Base-by-base conservation (phyloP, 495 filamentous ascomycete species). In the Neohortaea acidophila region DNA sequence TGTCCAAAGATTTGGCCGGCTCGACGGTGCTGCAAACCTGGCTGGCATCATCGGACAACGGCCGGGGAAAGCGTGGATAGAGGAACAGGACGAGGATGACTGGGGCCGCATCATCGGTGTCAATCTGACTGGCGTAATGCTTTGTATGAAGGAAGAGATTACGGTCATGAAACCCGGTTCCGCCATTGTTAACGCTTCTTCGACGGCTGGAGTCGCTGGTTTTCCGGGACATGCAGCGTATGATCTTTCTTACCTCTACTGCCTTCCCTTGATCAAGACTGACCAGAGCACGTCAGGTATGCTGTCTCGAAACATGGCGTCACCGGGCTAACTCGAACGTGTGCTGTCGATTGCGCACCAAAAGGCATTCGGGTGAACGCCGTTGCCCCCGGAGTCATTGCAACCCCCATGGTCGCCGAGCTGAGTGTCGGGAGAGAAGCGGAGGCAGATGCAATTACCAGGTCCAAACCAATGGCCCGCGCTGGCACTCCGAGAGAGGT, bases 291-390 rank as follows among this genome's bases (percentile, higher is more conserved):
- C 32, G n/a, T n/a, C n/a, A n/a, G n/a, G n/a, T n/a, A n/a, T n/a
- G n/a, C n/a, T n/a, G n/a, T n/a, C 3, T 62, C 58, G 0, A 74
- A 75, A 48, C 63, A 64, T 6, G 68, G 65, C 10, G 64, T 80
- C 26, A 55, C 75, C 28, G 75, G 72, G 12, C 51, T 80, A 47
- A 75, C 70, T 9, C 66, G 56, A 44, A 58, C 59, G 8, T 71
- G 71, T 13, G 73, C 75, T 2, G 67, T 64, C 38, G 73, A 79
- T 52, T 66, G 63, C 33, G 70, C 70, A 8, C 40, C 39, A 13
- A 64, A 59, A 31, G 59, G 56, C 14, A 65, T 78, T 41, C 56
- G 75, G 37, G 64, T 79, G 19, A 80, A 80, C 55, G 60, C 64
- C 20, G 32, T 59, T 11, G 38, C 41, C 14, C 55, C 55, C 46